Evolutionary conservation across 2,329 filamentous ascomycete genomes (phyloP), one percentile per base, ranked within the genome.

Genomic region (Alternaria triticimaculans): DNA sequence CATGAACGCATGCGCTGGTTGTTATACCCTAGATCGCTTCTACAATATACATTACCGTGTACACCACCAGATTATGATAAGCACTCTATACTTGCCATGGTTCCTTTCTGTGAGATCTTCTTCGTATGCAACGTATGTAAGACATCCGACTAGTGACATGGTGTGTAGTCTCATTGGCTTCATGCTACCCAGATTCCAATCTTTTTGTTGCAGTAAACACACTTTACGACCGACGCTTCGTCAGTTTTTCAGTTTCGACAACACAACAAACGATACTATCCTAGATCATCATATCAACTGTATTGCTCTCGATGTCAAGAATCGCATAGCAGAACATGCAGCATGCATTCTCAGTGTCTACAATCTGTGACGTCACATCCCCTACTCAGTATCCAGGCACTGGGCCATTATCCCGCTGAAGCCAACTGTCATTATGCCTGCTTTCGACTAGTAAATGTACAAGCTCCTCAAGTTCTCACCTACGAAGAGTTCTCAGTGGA

Each of bases 11-110:
- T 25, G 18, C n/a, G n/a, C 12, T 48, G 46, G 55, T 54, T 21
- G 41, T 30, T 46, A 58, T 62, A 62, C 30, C 49, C 60, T 53
- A 49, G 23, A 45, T 62, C 7, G 28, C 15, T 18, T 48, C 37
- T 25, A 25, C 41, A 54, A 54, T 44, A 26, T 49, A 54, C 33
- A 41, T 18, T 43, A 41, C 18, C 7, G 26, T 15, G 14, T 12
- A 41, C 26, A 46, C 25, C 30, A 26, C 33, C 41, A 43, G 45
- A 26, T 26, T 11, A 26, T 18, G 23, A 2, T 3, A 18, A 18
- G 25, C 6, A 7, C 14, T 18, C 45, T 26, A 12, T 28, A 10
- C 5, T 18, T 18, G 9, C 20, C 23, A 28, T 11, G 2, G 14
- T 14, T 15, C 23, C 18, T 14, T 37, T 18, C 21, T 10, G 18